Evolutionary conservation across 192 early-diverging fungal genomes (phyloP).

Genomic region (Rhizophlyctis rosea): DNA sequence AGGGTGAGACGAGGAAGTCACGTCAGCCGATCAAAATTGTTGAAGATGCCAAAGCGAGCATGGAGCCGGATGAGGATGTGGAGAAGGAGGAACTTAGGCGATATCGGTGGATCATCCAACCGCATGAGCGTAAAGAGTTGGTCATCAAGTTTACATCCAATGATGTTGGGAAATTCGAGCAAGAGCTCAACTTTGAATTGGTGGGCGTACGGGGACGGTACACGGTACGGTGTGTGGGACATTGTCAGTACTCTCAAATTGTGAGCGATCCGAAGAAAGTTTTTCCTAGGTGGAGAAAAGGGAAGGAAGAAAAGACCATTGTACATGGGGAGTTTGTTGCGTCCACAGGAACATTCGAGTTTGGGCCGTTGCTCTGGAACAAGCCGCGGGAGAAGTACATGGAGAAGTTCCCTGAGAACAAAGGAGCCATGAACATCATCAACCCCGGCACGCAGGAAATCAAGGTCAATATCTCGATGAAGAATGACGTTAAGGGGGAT

Average conservation of each 20-base stretch:
- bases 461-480: constrained; percentile 45
- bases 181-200: constrained; percentile 48
- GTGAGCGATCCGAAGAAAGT: constrained; percentile 44
- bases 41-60: constrained; percentile 27
- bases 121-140: constrained; percentile 50
- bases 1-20: constrained; percentile 8
- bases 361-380: constrained; percentile 57
- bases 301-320: constrained; percentile 47
- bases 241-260: constrained; percentile 51
- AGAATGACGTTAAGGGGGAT: constrained; percentile 53
- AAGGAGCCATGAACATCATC: constrained; percentile 44
- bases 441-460: constrained; percentile 46
- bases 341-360: constrained; percentile 48
- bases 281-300: constrained; percentile 46
- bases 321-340: constrained; percentile 50
- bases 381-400: constrained; percentile 61
- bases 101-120: constrained; percentile 50
- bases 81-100: constrained; percentile 40
- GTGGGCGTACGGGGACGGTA: constrained; percentile 39
- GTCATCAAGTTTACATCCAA: constrained; percentile 44
- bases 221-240: constrained; percentile 39
- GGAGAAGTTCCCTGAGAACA: constrained; percentile 56
- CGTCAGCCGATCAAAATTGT: constrained; percentile 25
- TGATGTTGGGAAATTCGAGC: constrained; percentile 51
- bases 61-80: constrained; percentile 31